Evolutionary conservation across 2,329 filamentous ascomycete genomes (phyloP), one percentile per base, ranked within the genome.

Genomic region (Cercospora janseana): DNA sequence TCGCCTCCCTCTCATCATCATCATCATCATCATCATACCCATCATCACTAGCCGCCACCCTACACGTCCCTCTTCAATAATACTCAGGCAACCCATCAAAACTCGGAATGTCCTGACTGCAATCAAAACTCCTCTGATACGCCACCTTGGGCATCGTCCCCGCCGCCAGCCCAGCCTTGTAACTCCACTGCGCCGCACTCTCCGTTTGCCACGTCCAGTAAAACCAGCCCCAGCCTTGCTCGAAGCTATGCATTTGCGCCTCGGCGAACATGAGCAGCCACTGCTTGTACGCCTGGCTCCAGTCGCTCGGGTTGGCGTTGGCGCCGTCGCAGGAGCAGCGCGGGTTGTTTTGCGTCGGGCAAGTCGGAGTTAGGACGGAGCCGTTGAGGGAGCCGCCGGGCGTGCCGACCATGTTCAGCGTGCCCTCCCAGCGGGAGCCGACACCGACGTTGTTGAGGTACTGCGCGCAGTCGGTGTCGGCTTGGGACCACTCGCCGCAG

Each of bases 161-260:
- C 1, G 86, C 86, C 45, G 79, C 79, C 56, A 91, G 74, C 0
- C 89, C 91, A 57, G 83, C 77, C 70, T 91, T 83, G 74, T 93
- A 95, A 68, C 90, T 95, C 93, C 93, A 98, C 72, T 96, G 89
- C 52, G 83, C 77, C 41, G 87, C 84, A 58, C 72, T 78, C 75
- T 97, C 92, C 23, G 92, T 95, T 71, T 90, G 82, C 92, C 93
- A 95, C 26, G 91, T 97, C 93, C 93, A 98, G 72, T 98, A 98
- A 73, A 95, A 96, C 93, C 93, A 98, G 41, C 93, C 93, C 85
- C 87, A 93, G 4, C 88, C 89, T 56, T 85, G 83, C 70, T 97
- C 92, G 65, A 97, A 98, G 52, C 85, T 88, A 61, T 85, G 79
- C 88, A 98, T 98, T 74, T 98, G 93, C 46, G 91, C 93, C 71